Conservation (phyloP, 2,329 filamentous ascomycete species). For the Pseudogymnoascus sp. region DNA sequence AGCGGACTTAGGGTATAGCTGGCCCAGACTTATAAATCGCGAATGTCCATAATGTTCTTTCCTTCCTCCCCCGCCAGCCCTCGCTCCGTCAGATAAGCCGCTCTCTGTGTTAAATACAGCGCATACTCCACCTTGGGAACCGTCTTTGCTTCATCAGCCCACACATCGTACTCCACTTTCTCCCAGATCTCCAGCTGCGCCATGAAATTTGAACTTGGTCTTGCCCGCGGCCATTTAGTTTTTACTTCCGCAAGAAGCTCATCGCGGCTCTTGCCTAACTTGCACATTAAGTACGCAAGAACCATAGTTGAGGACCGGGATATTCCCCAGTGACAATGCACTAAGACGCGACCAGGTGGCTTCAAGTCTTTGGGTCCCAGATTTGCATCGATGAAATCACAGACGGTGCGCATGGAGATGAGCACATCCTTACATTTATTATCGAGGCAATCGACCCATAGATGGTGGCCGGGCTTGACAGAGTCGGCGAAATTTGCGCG, state of each 20-base stretch:
- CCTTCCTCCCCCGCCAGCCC: not conserved
- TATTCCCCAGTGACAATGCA: slow-evolving; percentile 23
- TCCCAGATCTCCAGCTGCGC: slow-evolving; percentile 30
- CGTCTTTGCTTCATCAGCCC: slow-evolving; percentile 23
- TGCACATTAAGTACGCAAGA: slow-evolving; percentile 14
- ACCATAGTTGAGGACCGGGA: slow-evolving; percentile 5
- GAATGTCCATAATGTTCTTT: not conserved
- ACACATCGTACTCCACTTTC: slow-evolving; percentile 26
- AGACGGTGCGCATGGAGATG: slow-evolving; percentile 12
- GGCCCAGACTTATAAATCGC: not conserved
- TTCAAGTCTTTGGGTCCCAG: not conserved
- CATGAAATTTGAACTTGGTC: slow-evolving; percentile 27
- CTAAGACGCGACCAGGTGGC: slow-evolving; percentile 19
- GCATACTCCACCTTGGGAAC: slow-evolving; percentile 26
- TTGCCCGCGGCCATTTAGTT: slow-evolving; percentile 19
- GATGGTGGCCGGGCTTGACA: slow-evolving; percentile 13
- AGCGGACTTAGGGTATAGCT: too few relatives aligned
- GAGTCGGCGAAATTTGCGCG: slow-evolving; percentile 11
- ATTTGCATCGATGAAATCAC: slow-evolving; percentile 21
- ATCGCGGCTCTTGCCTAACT: slow-evolving; percentile 16
- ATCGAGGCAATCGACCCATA: slow-evolving; percentile 17
- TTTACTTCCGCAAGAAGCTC: slow-evolving; percentile 20
- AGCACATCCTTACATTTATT: slow-evolving; percentile 15
- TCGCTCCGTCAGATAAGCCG: slow-evolving; percentile 15
- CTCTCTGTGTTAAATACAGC: slow-evolving; percentile 15